Evolutionary conservation across 176 grass and related monocot genomes (phyloP).

Genomic region (Miscanthus lutarioriparius): DNA sequence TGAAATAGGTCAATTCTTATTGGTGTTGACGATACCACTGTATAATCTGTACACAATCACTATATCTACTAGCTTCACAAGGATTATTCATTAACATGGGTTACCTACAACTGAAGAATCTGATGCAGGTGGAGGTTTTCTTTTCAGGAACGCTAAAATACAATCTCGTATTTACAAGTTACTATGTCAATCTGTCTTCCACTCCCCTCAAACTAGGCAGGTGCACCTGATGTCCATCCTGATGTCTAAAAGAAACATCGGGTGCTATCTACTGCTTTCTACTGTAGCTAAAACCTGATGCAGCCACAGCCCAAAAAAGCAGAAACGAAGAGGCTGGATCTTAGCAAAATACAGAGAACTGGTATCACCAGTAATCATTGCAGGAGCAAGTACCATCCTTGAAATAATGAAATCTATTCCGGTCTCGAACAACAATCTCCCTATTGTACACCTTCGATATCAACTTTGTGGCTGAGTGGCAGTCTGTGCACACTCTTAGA

Average conservation of each 20-base stretch:
- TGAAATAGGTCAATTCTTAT: neutral
- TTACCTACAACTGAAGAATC: neutral
- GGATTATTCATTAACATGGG: neutral
- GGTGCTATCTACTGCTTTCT: too few relatives aligned
- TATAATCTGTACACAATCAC: conserved; percentile 14
- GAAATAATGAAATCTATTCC: too few relatives aligned
- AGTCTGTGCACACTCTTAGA: too few relatives aligned
- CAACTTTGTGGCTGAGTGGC: too few relatives aligned
- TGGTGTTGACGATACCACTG: neutral
- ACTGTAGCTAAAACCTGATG: too few relatives aligned
- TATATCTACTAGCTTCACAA: neutral
- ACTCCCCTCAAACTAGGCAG: neutral
- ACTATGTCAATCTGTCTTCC: neutral
- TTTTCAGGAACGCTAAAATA: neutral
- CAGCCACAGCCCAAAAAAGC: too few relatives aligned
- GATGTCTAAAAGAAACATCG: conserved; percentile 2
- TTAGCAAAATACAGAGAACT: too few relatives aligned
- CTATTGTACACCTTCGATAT: too few relatives aligned
- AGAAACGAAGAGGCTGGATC: too few relatives aligned
- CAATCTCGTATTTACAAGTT: neutral
- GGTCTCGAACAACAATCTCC: too few relatives aligned
- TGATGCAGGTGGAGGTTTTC: neutral
- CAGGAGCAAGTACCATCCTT: too few relatives aligned
- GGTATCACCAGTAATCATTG: too few relatives aligned
- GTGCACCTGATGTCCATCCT: neutral